Percentiles rank a stretch among this genome's conserved stretches.
phyloP scores from a whole-genome alignment of 257 asterid species.

The Solanum chiquidenum region DNA sequence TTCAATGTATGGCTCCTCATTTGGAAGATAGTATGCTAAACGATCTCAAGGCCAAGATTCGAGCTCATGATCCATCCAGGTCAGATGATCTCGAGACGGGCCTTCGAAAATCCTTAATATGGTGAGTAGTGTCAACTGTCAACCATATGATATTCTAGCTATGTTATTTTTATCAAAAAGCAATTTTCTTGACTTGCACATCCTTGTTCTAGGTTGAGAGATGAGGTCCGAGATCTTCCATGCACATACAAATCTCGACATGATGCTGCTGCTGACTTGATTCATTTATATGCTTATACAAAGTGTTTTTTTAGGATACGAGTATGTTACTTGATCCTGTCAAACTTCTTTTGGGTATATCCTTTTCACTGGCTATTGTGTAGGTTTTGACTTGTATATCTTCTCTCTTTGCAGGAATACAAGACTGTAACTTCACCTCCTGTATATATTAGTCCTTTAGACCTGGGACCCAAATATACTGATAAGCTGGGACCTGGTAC shows the following conservation, averaged over 20 bases:
- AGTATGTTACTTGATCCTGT: conserved; percentile 34
- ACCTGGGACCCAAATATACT: conserved; percentile 83
- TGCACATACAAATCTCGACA: conserved; percentile 85
- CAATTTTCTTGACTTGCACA: background rate
- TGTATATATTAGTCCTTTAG: conserved; percentile 83
- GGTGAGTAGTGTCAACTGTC: conserved; percentile 40
- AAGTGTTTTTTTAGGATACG: conserved; percentile 60
- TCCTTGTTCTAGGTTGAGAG: conserved; percentile 72
- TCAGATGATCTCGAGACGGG: conserved; percentile 46
- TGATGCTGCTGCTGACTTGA: conserved; percentile 99
- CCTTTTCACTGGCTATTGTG: background rate
- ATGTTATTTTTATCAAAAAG: background rate
- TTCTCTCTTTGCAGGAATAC: conserved; percentile 59
- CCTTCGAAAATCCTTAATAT: conserved; percentile 72
- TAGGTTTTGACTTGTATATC: background rate
- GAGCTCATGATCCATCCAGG: conserved; percentile 76
- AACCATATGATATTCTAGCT: background rate
- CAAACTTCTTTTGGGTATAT: background rate
- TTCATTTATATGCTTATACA: conserved; percentile 86
- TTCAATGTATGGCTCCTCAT: conserved; percentile 76
- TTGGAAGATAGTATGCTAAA: conserved; percentile 54
- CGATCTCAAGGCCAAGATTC: conserved; percentile 70
- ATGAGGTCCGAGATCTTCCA: conserved; percentile 88
- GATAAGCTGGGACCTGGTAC: conserved; percentile 73
- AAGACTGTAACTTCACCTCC: conserved; percentile 80